Evolutionary conservation across 495 filamentous ascomycete genomes (phyloP).

Genomic region (Letharia lupina): DNA sequence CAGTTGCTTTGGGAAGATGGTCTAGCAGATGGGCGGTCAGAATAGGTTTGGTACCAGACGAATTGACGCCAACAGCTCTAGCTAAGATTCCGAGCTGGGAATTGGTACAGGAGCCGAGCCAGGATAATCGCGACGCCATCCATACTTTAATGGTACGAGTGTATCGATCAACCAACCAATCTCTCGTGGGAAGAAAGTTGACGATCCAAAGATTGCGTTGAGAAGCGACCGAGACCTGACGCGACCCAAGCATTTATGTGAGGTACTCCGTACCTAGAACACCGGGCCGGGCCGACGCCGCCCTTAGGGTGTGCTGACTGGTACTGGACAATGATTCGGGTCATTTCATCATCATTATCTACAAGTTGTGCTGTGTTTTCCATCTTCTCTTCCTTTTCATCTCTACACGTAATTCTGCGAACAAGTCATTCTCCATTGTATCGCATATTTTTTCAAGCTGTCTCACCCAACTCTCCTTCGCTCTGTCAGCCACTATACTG

Average conservation of each 20-base stretch:
- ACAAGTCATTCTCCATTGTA: not conserved
- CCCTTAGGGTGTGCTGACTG: too few relatives aligned
- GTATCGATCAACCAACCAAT: too few relatives aligned
- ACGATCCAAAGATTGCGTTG: too few relatives aligned
- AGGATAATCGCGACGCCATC: slow-evolving; percentile 24
- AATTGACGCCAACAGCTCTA: slow-evolving; percentile 43
- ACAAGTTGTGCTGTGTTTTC: not conserved
- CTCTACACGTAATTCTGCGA: not conserved
- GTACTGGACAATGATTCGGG: too few relatives aligned
- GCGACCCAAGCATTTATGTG: too few relatives aligned
- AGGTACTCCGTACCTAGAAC: too few relatives aligned
- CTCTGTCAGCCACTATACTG: slow-evolving; percentile 19
- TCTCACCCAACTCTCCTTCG: slow-evolving; percentile 29
- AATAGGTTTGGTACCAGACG: slow-evolving; percentile 41
- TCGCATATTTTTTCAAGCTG: slow-evolving; percentile 30
- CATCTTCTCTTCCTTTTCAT: not conserved
- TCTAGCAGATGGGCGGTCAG: slow-evolving; percentile 28
- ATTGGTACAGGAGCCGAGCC: slow-evolving; percentile 38
- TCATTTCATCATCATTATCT: too few relatives aligned
- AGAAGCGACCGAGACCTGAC: too few relatives aligned
- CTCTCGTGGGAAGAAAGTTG: too few relatives aligned
- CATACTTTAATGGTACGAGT: slow-evolving; percentile 12
- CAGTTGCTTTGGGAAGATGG: slow-evolving; percentile 8
- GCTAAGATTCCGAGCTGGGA: slow-evolving; percentile 44
- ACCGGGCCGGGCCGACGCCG: too few relatives aligned